Evolutionary conservation across 768 basidiomycete genomes (phyloP), one percentile per base, ranked within the genome.

Genomic region (Cytidiella melzeri): DNA sequence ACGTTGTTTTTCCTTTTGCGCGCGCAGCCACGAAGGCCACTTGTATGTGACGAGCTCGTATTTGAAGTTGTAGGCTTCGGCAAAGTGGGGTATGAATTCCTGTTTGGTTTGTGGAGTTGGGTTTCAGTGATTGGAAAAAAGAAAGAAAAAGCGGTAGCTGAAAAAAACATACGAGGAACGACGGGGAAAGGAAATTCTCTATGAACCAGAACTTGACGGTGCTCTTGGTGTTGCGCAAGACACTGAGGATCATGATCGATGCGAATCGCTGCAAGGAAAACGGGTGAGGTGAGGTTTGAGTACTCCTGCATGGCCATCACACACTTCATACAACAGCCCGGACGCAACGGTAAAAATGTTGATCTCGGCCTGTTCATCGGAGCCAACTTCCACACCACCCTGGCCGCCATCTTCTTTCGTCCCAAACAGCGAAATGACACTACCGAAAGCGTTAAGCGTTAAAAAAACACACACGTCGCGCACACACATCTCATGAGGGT

Each of bases 131-230:
- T 11, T 38, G 36, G n/a, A n/a, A 10, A 7, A 2, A 47, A 12
- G 27, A 15, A 20, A 12, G 53, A 26, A n/a, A n/a, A n/a, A n/a
- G n/a, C n/a, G n/a, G n/a, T n/a, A n/a, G n/a, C n/a, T n/a, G n/a
- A n/a, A n/a, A 27, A 41, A 3, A 6, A 71, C 80, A 58, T 57
- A 91, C 92, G 51, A 97, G 69, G 79, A 99, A 99, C 0, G 93
- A 88, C 0, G 95, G 96, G 0, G 95, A 98, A 12, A 98, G 76
- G 78, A 99, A 99, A 69, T 99, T 98, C 64, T 96, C 90, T 55
- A 99, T 98, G 69, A 98, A 98, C 96, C 96, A 98, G 70, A 98
- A 99, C 66, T 99, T 99, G 66, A 99, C 94, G 23, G 82, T 87
- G 60, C 86, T 88, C 18, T 92, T 83, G 15, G 96, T 98, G 61